Evolutionary conservation across 1,284 basidiomycete species (phyloP).

Genomic region (Ustilago esculenta): DNA sequence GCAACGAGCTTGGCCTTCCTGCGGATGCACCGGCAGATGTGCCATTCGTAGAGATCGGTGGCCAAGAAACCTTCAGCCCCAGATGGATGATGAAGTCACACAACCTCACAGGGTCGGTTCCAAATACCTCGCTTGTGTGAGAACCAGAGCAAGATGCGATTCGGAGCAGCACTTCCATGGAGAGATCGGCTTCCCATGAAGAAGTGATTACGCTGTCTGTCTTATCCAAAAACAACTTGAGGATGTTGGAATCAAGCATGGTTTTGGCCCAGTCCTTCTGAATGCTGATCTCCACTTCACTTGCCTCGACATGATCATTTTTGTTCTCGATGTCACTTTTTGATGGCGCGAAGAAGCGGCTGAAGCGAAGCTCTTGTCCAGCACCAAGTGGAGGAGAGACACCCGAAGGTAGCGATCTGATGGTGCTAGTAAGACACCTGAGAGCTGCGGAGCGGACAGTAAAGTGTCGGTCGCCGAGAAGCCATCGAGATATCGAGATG

Average conservation of each 20-base stretch:
- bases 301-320: conserved; percentile 21
- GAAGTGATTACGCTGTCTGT: conserved; percentile 42
- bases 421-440: conserved; percentile 29
- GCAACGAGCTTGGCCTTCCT: conserved; percentile 6
- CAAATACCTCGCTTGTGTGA: conserved; percentile 24
- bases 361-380: conserved; percentile 22
- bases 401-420: conserved; percentile 33
- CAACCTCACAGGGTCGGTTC: conserved; percentile 12
- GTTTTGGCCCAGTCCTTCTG: conserved; percentile 44
- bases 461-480: conserved; percentile 53
- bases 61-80: conserved; percentile 42
- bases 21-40: background rate
- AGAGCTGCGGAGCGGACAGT: conserved; percentile 54
- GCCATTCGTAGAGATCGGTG: conserved; percentile 17
- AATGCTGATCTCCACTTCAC: conserved; percentile 32
- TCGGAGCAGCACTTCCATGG: conserved; percentile 35
- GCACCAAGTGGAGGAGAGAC: conserved; percentile 9
- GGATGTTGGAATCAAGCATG: conserved; percentile 34
- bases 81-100: conserved; percentile 37
- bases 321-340: conserved; percentile 2
- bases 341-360: conserved; percentile 6
- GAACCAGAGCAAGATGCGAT: conserved; percentile 40
- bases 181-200: conserved; percentile 35
- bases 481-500: conserved; percentile 50
- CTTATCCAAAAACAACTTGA: conserved; percentile 27